Evolutionary conservation across 371 early-diverging fungal genomes (phyloP), one percentile per base, ranked within the genome.

Genomic region (Haplosporangium sp.): DNA sequence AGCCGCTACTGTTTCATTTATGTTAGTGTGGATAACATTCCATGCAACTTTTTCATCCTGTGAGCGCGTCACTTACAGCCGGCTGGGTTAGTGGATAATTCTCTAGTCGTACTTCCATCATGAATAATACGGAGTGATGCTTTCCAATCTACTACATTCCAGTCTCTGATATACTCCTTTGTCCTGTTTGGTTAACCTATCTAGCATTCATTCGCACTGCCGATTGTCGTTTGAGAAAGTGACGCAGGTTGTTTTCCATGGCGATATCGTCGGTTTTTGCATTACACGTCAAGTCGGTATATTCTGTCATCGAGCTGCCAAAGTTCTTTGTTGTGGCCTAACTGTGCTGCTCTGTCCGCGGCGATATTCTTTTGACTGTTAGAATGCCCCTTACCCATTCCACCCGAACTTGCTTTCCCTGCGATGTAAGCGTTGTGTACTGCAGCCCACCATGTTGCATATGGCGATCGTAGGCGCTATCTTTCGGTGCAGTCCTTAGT

Each of bases 181-280:
- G 72, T 71, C 40, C 71, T 50, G 44, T 71, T 64, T 71, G 59
- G 27, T 19, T 15, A 3, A 34, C 13, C 70, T 63, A 69, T 2
- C 2, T 7, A 10, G 64, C 59, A 52, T 64, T 58, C 2, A 10
- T 64, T 15, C 65, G 47, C 9, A 58, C 61, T 4, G 44, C 65
- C 11, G 65, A 64, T 27, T 60, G 71, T 3, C 17, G n/a, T 19
- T 64, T 71, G 35, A 64, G 20, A 1, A 58, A 10, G 4, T 42
- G 65, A 1, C 65, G 63, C 34, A 71, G 3, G 63, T 69, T 62
- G 1, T 69, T 62, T 27, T 62, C 69, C 42, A 42, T 42, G 42
- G 42, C 42, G 9, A 9, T 42, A 42, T 9, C 9, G 9, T 9
- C 42, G 42, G 42, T 5, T 42, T 9, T 7, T 20, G 44, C 19